Base-by-base conservation (phyloP, 2,329 filamentous ascomycete species). In the Aspergillus felis region DNA sequence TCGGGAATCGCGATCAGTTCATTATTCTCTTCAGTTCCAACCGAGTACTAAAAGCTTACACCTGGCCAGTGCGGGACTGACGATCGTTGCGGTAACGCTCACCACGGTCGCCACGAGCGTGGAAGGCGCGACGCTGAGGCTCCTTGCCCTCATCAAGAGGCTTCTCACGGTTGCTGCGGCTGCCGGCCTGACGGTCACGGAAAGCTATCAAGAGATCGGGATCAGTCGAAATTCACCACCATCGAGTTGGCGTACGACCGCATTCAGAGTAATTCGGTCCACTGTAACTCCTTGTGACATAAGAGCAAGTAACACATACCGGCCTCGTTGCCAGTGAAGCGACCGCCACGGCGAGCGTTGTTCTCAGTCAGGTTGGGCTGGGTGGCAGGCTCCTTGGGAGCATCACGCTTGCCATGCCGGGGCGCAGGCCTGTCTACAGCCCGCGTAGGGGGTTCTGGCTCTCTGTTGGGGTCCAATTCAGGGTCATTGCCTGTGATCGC, bases 341-440 rank as follows among this genome's bases (percentile, higher is more conserved):
- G 75, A 64, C 76, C 78, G 66, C 79, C 79, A 62, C 81, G 80
- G 64, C 78, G 78, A 64, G 75, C 72, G 64, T 64, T 66, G 61
- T 58, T 61, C 60, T 68, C 69, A 46, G 65, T 58, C 25, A 47
- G 44, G 66, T 72, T 69, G 66, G 73, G 76, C 61, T 74, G 73
- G 57, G 67, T 66, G 58, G 89, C 86, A 71, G 86, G 84, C 75
- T 91, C 86, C 75, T 86, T 86, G 74, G 89, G 87, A 74, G 84
- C 88, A 81, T 93, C 92, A 82, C 91, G 91, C 88, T 97, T 97
- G 76, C 84, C 85, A 75, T 84, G 84, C 77, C 91, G 88, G 72
- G 86, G 81, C 67, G 82, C 79, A 66, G 87, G 85, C 87, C 94
- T 96, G 78, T 96, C 91, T 75, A 94, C 85, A 76, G 90, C 89